Base-by-base conservation (phyloP, 768 basidiomycete species). In the Hygrophoropsis aurantiaca region DNA sequence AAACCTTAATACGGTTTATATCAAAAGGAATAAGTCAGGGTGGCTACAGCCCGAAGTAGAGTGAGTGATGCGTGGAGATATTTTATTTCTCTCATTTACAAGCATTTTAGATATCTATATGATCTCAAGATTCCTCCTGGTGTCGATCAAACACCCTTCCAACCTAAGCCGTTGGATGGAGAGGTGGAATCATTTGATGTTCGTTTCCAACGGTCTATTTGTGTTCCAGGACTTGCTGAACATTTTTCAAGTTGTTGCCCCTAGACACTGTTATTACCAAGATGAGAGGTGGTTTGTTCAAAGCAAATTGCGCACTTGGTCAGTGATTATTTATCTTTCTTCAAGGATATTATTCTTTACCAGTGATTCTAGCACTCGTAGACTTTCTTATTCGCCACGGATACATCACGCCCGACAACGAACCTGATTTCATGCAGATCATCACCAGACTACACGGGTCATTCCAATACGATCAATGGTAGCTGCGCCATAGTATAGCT, bases 121-220 rank as follows among this genome's bases (percentile, higher is more conserved):
- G 92, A 97, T 57, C 72, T 97, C 40, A 65, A 67, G 40, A 77
- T 97, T 18, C 92, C 91, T 0, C 52, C 69, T 5, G 68, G 65
- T 25, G 51, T 62, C 59, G 81, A 68, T 53, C 60, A 76, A 15
- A 64, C 71, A 11, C 66, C 74, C 15, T 80, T 87, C 52, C 71
- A 73, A 39, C 91, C 90, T 6, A 74, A 74, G 42, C 91, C 94
- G 0, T 72, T 80, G 18, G 97, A 99, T 54, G 94, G 91, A 20
- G 97, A 99, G 61, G 97, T 97, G 2, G 94, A 97, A 61, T 85
- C 79, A 1, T 99, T 99, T 56, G 82, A 92, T 71, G 94, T 93
- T 46, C 43, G 75, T 58, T 8, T 11, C 3, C 38, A 34, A 10
- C 40, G 4, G 24, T 46, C 7, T 42, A 3, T 20, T 13, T 20